Evolutionary conservation across 2,329 filamentous ascomycete genomes (phyloP), one percentile per base, ranked within the genome.

Genomic region (Fusarium nygamai): DNA sequence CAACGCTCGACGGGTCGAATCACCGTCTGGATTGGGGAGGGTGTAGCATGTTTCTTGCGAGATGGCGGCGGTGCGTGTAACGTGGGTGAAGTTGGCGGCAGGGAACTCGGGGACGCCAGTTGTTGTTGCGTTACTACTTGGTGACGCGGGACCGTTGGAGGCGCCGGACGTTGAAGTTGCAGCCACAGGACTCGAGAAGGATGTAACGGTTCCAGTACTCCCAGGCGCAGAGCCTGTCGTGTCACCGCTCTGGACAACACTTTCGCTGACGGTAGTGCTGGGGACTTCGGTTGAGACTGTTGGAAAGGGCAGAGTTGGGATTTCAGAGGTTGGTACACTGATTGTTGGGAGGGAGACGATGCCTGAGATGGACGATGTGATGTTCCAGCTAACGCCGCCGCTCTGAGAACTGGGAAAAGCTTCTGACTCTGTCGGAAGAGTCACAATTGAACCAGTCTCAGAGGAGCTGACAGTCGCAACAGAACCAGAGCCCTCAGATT

Each of bases 31-130:
- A 43, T 77, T 64, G 0, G 80, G 75, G 27, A 82, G 74, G 16
- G 76, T 76, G 61, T 82, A 81, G 61, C 82, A 83, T 17, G 80
- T 80, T 38, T 76, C 75, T 50, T 79, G 73, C 5, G 77, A 71
- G 9, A 79, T 50, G 22, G 74, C 69, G 2, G 76, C 81, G 13
- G 75, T 77, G 17, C 79, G 80, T 53, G 79, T 79, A 5, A 82
- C 81, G 13, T 77, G 78, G 1, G 81, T 83, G 64, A 82, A 82
- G 59, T 81, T 82, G 24, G 75, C 79, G 11, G 78, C 80, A 6
- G 80, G 75, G 24, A 80, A 71, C 34, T 72, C 76, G 29, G 69
- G 60, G 3, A 39, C 50, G 19, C 51, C 44, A 20, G 64, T 61
- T 36, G 67, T 56, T 16, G 77, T 69, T 13, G 59, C 61, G 58